phyloP scores from a whole-genome alignment of 176 grass and related monocot genomes.

The Phoenix dactylifera region DNA sequence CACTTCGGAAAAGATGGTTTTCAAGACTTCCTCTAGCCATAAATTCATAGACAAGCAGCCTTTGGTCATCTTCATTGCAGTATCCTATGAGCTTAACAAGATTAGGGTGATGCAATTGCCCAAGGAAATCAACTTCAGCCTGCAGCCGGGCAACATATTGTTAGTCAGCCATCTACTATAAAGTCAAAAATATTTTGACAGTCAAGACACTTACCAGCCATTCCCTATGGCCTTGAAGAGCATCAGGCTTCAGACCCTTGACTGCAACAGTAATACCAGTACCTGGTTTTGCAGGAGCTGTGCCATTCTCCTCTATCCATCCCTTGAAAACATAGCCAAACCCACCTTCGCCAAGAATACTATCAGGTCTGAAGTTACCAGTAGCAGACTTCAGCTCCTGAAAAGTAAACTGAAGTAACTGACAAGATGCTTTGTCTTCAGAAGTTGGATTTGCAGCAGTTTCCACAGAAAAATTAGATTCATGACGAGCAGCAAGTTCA shows the following conservation, averaged over 20 bases:
- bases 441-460: slow-evolving; percentile 33
- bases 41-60: slow-evolving; percentile 97
- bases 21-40: slow-evolving; percentile 95
- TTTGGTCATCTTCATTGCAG: slow-evolving; percentile 93
- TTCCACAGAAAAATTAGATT: slow-evolving; percentile 37
- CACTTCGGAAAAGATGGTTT: slow-evolving; percentile 99
- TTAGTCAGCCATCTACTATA: too few species aligned
- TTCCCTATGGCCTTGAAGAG: slow-evolving; percentile 96
- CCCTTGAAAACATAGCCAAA: slow-evolving; percentile 99
- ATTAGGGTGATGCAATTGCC: slow-evolving; percentile 90
- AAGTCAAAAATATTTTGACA: background rate
- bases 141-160: slow-evolving; percentile 15
- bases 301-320: slow-evolving; percentile 85
- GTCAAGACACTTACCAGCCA: slow-evolving; percentile 75
- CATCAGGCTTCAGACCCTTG: slow-evolving; percentile 93
- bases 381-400: slow-evolving; percentile 97
- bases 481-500: slow-evolving; percentile 49
- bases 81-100: slow-evolving; percentile 99
- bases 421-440: slow-evolving; percentile 46
- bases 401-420: slow-evolving; percentile 84
- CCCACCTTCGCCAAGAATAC: slow-evolving; percentile 98
- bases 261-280: slow-evolving; percentile 95
- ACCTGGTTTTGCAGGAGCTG: slow-evolving; percentile 80
- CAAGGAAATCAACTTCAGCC: slow-evolving; percentile 96
- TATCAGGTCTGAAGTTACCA: slow-evolving; percentile 89